These are phyloP conservation scores for Phialophora tarda DNA, from an alignment of 2,329 filamentous ascomycete species.

Conservation along the genomic window DNA sequence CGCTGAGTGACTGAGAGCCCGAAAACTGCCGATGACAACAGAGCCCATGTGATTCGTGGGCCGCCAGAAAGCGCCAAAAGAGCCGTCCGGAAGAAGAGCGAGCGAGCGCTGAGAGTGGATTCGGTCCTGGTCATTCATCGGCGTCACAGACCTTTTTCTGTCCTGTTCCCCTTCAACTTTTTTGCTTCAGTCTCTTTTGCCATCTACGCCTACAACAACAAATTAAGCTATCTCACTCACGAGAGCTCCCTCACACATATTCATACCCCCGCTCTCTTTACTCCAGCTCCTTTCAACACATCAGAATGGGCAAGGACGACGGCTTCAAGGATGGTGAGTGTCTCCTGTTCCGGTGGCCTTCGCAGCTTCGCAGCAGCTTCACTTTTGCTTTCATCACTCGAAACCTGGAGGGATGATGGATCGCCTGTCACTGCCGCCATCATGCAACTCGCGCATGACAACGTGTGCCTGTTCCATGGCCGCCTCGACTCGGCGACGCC, in stretches of 20 bases:
- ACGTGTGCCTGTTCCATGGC: background rate
- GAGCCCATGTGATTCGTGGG: constrained; percentile 18
- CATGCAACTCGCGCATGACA: background rate
- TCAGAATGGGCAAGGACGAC: constrained; percentile 40
- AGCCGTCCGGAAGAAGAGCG: constrained; percentile 2
- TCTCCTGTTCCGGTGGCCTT: constrained; percentile 5
- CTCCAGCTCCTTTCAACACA: constrained; percentile 10
- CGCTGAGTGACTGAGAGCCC: background rate
- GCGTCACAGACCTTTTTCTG: constrained; percentile 27
- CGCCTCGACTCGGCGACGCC: background rate
- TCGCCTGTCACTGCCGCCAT: background rate
- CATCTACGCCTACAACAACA: constrained; percentile 21
- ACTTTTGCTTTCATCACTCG: constrained; percentile 10
- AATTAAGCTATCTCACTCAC: constrained; percentile 25
- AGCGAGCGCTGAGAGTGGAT: constrained; percentile 12
- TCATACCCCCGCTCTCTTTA: constrained; percentile 23
- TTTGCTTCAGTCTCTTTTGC: constrained; percentile 28
- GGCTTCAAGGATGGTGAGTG: constrained; percentile 38
- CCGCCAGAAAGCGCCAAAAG: background rate
- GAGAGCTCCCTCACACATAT: constrained; percentile 12
- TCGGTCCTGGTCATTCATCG: constrained; percentile 22
- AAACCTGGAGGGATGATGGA: background rate
- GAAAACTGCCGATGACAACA: constrained; percentile 22
- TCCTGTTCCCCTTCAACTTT: constrained; percentile 27
- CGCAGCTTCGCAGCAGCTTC: constrained; percentile 38